These are phyloP conservation scores for Allium sativum DNA, from an alignment of 106 monocot genomes.

Conservation along the genomic window DNA sequence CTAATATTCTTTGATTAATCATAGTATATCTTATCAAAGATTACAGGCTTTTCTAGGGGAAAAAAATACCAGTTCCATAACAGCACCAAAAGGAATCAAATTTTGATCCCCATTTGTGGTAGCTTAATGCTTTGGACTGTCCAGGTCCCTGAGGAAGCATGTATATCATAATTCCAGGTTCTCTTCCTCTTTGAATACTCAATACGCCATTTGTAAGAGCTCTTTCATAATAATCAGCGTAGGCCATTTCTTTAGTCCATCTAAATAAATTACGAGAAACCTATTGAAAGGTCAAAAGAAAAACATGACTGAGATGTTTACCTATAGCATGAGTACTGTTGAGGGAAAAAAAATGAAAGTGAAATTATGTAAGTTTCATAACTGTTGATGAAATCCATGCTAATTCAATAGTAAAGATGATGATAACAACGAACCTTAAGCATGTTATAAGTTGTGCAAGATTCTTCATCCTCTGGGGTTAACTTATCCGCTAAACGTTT, in stretches of 20 bases:
- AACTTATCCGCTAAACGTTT: conserved; percentile 67
- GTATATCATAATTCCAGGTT: conserved; percentile 96
- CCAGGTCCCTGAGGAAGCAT: conserved; percentile 88
- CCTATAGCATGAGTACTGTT: too few relatives aligned
- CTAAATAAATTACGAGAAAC: conserved; percentile 86
- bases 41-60: background rate
- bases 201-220: conserved; percentile 85
- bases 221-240: conserved; percentile 96
- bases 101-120: conserved; percentile 84
- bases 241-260: conserved; percentile 81
- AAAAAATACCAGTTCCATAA: conserved; percentile 79
- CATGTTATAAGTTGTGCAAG: conserved; percentile 96
- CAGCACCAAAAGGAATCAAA: conserved; percentile 95
- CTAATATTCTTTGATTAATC: background rate
- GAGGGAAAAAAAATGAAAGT: too few relatives aligned
- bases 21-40: background rate
- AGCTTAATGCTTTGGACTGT: conserved; percentile 61
- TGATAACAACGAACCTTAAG: conserved; percentile 53
- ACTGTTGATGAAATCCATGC: too few relatives aligned
- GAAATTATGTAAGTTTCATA: too few relatives aligned
- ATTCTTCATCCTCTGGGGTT: conserved; percentile 78
- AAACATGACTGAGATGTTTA: background rate
- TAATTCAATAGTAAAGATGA: too few relatives aligned
- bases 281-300: conserved; percentile 15
- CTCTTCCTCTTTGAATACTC: conserved; percentile 85